Evolutionary conservation across 139 green algal genomes (phyloP), one percentile per base, ranked within the genome.

Genomic region (Marvania coccoides): DNA sequence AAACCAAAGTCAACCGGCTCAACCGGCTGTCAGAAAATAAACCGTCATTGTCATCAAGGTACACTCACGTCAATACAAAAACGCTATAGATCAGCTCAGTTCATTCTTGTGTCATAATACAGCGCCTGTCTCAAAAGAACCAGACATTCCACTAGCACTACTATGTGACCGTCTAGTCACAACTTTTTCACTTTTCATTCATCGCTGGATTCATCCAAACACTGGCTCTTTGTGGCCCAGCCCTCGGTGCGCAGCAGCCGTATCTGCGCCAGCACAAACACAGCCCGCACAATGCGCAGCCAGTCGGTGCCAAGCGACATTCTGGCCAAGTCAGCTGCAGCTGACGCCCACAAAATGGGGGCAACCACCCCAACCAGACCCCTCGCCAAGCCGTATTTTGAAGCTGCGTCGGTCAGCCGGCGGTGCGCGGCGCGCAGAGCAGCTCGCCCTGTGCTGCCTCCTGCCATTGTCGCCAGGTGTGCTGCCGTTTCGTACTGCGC

Each of bases 251-350:
- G 48, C 57, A 85, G 55, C 40, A 88, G 67, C 19, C 83, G 39
- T 23, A 92, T 83, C 67, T 93, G 86, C 0, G 88, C 85, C 48
- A 96, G 59, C 0, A 79, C 66, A 60, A 89, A 91, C 8, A 95
- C 79, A 2, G 83, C 83, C 3, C 81, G 73, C 14, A 85, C 70
- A 23, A 96, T 57, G 2, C 89, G 67, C 2, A 74, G 72, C 58
- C 90, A 92, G 66, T 96, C 89, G 3, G 86, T 88, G 40, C 89
- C 89, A 2, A 95, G 73, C 8, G 82, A 71, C 46, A 86, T 85
- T 3, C 79, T 38, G 23, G 77, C 79, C 54, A 95, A 70, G 40
- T 96, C 89, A 4, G 82, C 40, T n/a, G 75, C 86, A n/a, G 91
- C 78, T 70, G 68, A 83, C 5, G 72, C 83, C 89, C 88, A 95